A percentile compares a stretch with the other conserved stretches of the same genome.
Evolutionary conservation across 2,329 filamentous ascomycete species (phyloP).

Genomic region (Cladosporium austrohemisphaericum): DNA sequence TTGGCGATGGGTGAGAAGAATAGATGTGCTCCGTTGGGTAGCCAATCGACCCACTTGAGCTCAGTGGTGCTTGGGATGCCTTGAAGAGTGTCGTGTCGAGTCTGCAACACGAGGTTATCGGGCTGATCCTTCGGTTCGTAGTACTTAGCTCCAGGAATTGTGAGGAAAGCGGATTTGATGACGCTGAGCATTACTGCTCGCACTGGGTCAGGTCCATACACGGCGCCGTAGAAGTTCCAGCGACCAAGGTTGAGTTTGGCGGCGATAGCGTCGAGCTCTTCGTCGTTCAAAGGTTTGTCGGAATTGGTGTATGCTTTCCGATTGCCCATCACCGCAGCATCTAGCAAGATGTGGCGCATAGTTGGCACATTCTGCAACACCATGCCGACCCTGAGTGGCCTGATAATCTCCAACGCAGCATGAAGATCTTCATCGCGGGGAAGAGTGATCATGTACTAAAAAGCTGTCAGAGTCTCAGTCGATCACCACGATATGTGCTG

Average conservation of each 20-base stretch:
- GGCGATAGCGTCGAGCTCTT: slow-evolving; percentile 41
- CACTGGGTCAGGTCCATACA: slow-evolving; percentile 33
- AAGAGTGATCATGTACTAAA: slow-evolving; percentile 41
- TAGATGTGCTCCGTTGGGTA: slow-evolving; percentile 50
- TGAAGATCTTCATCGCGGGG: slow-evolving; percentile 49
- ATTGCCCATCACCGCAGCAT: slow-evolving; percentile 42
- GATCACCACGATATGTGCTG: background rate
- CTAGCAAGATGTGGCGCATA: slow-evolving; percentile 44
- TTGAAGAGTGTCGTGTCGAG: slow-evolving; percentile 23
- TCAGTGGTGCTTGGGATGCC: slow-evolving; percentile 36
- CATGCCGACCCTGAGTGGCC: slow-evolving; percentile 40
- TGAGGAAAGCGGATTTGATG: slow-evolving; percentile 43
- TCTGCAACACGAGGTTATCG: slow-evolving; percentile 31
- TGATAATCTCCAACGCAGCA: slow-evolving; percentile 48
- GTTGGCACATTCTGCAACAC: slow-evolving; percentile 49
- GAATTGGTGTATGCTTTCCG: slow-evolving; percentile 34
- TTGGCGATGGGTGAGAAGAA: slow-evolving; percentile 53
- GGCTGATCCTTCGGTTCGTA: slow-evolving; percentile 41
- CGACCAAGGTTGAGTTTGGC: slow-evolving; percentile 41
- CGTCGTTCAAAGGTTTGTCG: slow-evolving; percentile 37
- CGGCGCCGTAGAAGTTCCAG: slow-evolving; percentile 52
- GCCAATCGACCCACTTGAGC: slow-evolving; percentile 49
- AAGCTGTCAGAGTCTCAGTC: slow-evolving; percentile 6
- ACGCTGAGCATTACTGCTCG: slow-evolving; percentile 34
- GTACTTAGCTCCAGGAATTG: slow-evolving; percentile 42